Base-by-base conservation (phyloP, 2,329 filamentous ascomycete species). In the Aureobasidium sp. region DNA sequence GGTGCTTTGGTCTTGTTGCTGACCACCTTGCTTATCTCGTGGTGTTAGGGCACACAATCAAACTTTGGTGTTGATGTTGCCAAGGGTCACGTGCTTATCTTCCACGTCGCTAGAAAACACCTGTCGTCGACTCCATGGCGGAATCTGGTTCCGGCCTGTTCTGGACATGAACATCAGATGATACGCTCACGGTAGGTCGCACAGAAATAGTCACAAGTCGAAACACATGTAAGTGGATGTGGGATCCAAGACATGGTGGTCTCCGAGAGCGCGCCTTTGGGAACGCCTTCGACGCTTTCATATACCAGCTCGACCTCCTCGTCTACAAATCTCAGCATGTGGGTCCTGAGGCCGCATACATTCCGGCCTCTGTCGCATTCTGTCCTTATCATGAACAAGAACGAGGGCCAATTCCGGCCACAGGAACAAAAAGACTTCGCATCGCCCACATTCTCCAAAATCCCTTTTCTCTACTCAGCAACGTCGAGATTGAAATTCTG, bases 341-440 rank as follows among this genome's bases (percentile, higher is more conserved):
- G 58, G 58, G 50, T 66, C 38, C 50, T 16, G 43, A 51, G 66
- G 66, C 66, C 66, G 66, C 56, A 63, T 31, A 5, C 18, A 60
- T 60, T 59, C 61, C 66, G 66, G 66, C 66, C 61, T 58, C 63
- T 31, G 16, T 13, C 8, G 25, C 18, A 29, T 43, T 45, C 25
- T 58, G 40, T 33, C 38, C 54, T 58, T 58, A 58, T 58, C 54
- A 13, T 5, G 7, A 36, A 36, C 7, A 36, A 36, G 33, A 36
- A 36, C 7, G 33, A 25, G 27, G 53, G 36, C 18, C 16, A 16
- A 29, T 64, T 62, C 54, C 65, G 53, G 59, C 54, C 31, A 48
- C 45, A 16, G 15, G 27, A 50, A 51, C 27, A 65, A 50, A 65
- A 33, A n/a, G 16, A 50, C 40, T 29, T 33, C 7, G 31, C 23